Conservation (phyloP, 352 stramenopile species). For the Pythium utonaiense region DNA sequence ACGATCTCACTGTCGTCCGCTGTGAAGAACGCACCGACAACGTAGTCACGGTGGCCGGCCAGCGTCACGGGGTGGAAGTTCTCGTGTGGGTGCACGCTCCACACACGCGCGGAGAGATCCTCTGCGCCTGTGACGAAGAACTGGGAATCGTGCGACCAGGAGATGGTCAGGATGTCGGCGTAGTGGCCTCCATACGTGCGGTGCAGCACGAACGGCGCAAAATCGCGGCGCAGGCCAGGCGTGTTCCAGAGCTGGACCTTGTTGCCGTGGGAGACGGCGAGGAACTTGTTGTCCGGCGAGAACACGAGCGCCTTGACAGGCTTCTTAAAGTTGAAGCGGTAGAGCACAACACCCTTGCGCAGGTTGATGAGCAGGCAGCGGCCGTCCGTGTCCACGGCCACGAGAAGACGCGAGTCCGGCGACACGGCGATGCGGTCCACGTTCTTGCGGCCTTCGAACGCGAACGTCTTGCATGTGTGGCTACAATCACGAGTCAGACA, state of each 20-base stretch:
- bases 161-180: conserved; percentile 82
- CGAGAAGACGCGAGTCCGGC: conserved; percentile 83
- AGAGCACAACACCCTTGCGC: conserved; percentile 84
- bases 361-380: conserved; percentile 90
- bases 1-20: conserved; percentile 77
- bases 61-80: conserved; percentile 86
- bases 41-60: conserved; percentile 82
- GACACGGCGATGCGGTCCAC: conserved; percentile 85
- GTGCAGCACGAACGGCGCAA: conserved; percentile 89
- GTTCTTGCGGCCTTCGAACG: conserved; percentile 91
- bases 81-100: conserved; percentile 65
- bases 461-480: conserved; percentile 86
- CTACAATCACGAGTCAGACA: no score
- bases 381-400: conserved; percentile 90
- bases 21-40: conserved; percentile 87
- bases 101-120: conserved; percentile 87
- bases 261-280: conserved; percentile 87
- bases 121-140: conserved; percentile 89
- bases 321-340: conserved; percentile 94
- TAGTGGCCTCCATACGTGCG: conserved; percentile 88
- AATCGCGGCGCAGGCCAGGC: conserved; percentile 82
- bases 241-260: conserved; percentile 92
- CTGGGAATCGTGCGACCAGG: conserved; percentile 86
- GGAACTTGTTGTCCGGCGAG: conserved; percentile 85
- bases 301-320: conserved; percentile 84